Evolutionary conservation across 306 rosid genomes (phyloP).

Genomic region (Luffa aegyptiaca): DNA sequence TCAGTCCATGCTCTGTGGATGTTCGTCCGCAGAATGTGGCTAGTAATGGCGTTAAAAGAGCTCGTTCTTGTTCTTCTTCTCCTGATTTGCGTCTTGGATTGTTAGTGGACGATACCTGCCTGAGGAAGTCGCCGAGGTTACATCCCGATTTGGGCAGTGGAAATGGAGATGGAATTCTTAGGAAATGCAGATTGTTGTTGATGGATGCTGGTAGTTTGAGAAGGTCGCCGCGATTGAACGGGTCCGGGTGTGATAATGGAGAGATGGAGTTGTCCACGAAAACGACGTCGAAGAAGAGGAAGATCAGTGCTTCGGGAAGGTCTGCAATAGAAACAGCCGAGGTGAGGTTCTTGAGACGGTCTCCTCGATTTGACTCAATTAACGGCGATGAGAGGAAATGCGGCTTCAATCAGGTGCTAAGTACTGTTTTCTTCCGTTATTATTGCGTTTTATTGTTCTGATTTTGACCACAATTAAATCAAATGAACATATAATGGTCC

Average conservation of each 20-base stretch:
- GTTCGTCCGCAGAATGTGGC: background rate
- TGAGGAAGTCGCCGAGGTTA: background rate
- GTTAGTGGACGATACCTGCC: background rate
- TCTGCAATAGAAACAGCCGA: background rate
- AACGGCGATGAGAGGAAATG: background rate
- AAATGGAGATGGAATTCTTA: background rate
- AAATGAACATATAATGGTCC: background rate
- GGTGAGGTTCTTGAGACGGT: conserved; percentile 7
- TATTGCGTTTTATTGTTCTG: background rate
- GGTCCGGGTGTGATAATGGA: background rate
- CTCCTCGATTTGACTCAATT: conserved; percentile 16
- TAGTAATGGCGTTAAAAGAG: background rate
- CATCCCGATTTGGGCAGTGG: background rate
- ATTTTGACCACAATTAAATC: background rate
- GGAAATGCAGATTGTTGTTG: background rate
- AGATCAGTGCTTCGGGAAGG: background rate
- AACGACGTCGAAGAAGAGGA: background rate
- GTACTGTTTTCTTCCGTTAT: background rate
- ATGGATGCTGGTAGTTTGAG: conserved; percentile 7
- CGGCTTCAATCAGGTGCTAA: conserved; percentile 20
- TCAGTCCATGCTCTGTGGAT: background rate
- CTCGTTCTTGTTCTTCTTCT: background rate
- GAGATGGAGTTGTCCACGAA: background rate
- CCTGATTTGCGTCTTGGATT: background rate
- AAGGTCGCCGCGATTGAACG: conserved; percentile 26